Percentiles rank a stretch among this genome's conserved stretches.
These are phyloP conservation scores for Zangia roseola DNA, from an alignment of 768 basidiomycete genomes.

Conservation along the genomic window DNA sequence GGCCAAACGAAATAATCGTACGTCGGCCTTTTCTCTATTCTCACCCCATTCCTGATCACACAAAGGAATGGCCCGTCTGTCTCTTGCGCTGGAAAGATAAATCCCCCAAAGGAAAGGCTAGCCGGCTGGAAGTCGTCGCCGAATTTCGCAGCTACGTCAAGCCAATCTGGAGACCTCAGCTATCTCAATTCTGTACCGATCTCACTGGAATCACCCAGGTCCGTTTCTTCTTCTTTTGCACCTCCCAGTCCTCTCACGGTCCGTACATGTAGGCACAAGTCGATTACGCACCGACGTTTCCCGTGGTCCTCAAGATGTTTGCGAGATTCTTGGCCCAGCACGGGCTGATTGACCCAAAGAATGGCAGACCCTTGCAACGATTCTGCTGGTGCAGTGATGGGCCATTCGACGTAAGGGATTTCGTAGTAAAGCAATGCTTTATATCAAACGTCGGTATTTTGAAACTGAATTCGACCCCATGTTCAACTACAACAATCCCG, in stretches of 20 bases:
- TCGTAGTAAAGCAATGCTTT: constrained; percentile 87
- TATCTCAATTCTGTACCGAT: constrained; percentile 81
- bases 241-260: constrained; percentile 5
- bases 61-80: constrained; percentile 91
- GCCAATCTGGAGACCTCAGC: constrained; percentile 81
- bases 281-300: constrained; percentile 73
- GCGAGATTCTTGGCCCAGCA: constrained; percentile 67
- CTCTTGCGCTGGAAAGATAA: constrained; percentile 80
- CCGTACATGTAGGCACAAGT: constrained; percentile 65
- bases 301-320: constrained; percentile 62
- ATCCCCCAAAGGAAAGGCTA: constrained; percentile 46
- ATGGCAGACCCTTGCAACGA: constrained; percentile 53
- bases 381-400: constrained; percentile 87
- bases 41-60: constrained; percentile 6
- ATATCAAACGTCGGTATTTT: constrained; percentile 64
- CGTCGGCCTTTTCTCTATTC: constrained; percentile 29
- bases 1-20: constrained; percentile 96
- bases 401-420: constrained; percentile 80
- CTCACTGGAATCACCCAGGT: constrained; percentile 96
- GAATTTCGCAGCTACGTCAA: constrained; percentile 88
- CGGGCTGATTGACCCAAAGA: constrained; percentile 61
- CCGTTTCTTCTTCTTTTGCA: constrained; percentile 25
- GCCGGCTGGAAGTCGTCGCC: constrained; percentile 63
- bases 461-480: neutral
- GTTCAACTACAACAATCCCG: constrained; percentile 10